A percentile compares a stretch with the other conserved stretches of the same genome.
Evolutionary conservation across 805 yeast species (phyloP).

Genomic region (Yarrowia deformans): DNA sequence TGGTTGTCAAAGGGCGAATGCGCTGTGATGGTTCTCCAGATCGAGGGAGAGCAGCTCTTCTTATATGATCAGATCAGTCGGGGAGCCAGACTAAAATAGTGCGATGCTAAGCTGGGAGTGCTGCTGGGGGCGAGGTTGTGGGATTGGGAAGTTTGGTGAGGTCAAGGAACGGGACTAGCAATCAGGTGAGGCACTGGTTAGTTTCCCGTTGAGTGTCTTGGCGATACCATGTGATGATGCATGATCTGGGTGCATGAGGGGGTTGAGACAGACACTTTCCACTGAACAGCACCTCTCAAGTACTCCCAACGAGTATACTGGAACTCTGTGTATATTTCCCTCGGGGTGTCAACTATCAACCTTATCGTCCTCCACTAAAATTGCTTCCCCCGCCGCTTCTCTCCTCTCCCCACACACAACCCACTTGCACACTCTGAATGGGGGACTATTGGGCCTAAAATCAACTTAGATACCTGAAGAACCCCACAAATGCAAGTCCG

Average conservation of each 20-base stretch:
- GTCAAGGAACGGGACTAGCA: slow-evolving; percentile 5
- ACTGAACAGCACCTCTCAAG: not conserved
- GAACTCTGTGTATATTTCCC: not conserved
- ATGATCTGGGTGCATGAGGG: not conserved
- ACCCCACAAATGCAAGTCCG: slow-evolving; percentile 14
- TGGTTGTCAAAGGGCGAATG: not conserved
- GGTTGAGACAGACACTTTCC: not conserved
- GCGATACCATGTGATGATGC: not conserved
- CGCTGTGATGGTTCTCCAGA: slow-evolving; percentile 6
- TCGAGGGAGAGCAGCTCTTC: not conserved
- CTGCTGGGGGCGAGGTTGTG: not conserved
- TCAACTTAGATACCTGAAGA: not conserved
- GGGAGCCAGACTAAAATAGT: not conserved
- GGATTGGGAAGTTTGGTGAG: not conserved
- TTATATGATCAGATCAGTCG: slow-evolving; percentile 12
- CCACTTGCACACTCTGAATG: not conserved
- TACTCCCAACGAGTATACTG: slow-evolving; percentile 12
- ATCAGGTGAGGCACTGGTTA: slow-evolving; percentile 3
- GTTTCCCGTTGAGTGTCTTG: slow-evolving; percentile 12
- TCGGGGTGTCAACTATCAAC: slow-evolving; percentile 9
- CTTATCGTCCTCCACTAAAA: slow-evolving; percentile 15
- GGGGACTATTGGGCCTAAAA: not conserved
- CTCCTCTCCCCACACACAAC: not conserved
- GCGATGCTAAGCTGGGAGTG: slow-evolving; percentile 18
- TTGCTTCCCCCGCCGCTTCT: not conserved